Conservation (phyloP, 2,329 filamentous ascomycete genomes). For the Aspergillus pseudonomiae region DNA sequence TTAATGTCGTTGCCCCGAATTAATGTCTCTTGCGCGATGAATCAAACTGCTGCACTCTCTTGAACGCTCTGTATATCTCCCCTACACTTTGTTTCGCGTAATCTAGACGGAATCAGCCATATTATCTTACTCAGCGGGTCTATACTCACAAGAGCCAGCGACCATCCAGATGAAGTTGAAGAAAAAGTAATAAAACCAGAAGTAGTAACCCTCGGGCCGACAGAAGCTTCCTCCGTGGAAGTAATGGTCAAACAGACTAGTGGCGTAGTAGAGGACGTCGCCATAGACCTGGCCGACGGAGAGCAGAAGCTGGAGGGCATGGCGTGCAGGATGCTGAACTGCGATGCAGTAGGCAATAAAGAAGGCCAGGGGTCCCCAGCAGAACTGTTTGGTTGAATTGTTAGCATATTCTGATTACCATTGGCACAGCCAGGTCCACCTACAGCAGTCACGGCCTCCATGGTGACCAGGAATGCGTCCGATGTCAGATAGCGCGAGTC, state of each 20-base stretch:
- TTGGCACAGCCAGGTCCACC: slow-evolving; percentile 24
- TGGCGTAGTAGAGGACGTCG: slow-evolving; percentile 59
- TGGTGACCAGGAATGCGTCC: slow-evolving; percentile 79
- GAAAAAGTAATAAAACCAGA: slow-evolving; percentile 60
- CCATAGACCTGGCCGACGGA: slow-evolving; percentile 60
- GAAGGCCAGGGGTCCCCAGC: slow-evolving; percentile 59
- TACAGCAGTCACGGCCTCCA: slow-evolving; percentile 77
- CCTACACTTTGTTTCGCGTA: not conserved
- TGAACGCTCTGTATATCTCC: not conserved
- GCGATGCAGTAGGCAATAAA: slow-evolving; percentile 54
- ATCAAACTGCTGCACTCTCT: not conserved
- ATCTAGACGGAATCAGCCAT: not conserved
- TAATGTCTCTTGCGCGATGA: not conserved
- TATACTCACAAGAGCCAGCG: slow-evolving; percentile 46
- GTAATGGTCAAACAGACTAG: slow-evolving; percentile 56
- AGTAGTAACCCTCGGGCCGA: slow-evolving; percentile 58
- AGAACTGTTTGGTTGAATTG: slow-evolving; percentile 37
- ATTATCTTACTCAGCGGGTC: not conserved
- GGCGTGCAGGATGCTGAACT: slow-evolving; percentile 52
- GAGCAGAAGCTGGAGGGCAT: slow-evolving; percentile 56
- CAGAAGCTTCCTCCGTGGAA: slow-evolving; percentile 52
- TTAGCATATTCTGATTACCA: not conserved
- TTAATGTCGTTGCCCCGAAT: not conserved
- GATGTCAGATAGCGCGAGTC: slow-evolving; percentile 81
- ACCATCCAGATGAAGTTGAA: slow-evolving; percentile 62